Evolutionary conservation across 2,329 filamentous ascomycete species (phyloP), one percentile per base, ranked within the genome.

Genomic region (Xylaria multiplex): DNA sequence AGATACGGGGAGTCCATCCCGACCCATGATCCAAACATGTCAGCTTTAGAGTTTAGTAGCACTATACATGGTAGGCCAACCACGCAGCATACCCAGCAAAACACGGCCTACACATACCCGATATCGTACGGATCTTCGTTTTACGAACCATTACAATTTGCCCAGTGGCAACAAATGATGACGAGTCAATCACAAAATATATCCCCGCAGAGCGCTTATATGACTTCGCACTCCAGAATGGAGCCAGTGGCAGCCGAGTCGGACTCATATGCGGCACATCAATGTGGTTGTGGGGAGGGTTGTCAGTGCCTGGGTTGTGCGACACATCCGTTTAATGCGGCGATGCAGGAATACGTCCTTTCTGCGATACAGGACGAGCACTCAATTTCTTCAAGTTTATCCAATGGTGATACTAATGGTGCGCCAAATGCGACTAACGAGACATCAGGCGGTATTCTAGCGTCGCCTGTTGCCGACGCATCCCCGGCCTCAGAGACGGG

Each of bases 241-340:
- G 61, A 69, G 30, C 24, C 65, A 40, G 45, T 32, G 16, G 16
- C 53, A 35, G 19, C 54, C 27, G 22, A 53, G 22, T 11, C 62
- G 4, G 59, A 59, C 42, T 37, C 64, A 6, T 66, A 56, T 54
- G 27, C 62, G 32, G 46, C 57, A 45, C 82, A 86, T 68, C 80
- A 81, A 27, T 92, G 90, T 71, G 81, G 82, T 54, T 92, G 90
- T 73, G 90, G 90, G 22, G 86, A 89, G 60, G 81, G 81, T 32
- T 92, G 90, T 70, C 84, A 88, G 70, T 92, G 90, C 73, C 80
- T 91, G 42, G 90, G 89, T 11, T 92, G 90, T 74, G 83, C 88
- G 5, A 86, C 86, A 2, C 89, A 91, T 74, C 88, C 90, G 13
- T 90, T 88, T 73, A 91, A 91, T 70, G 82, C 86, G 7, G 86